phyloP scores from a whole-genome alignment of 2,329 filamentous ascomycete species.

The Phialocephala subalpina region DNA sequence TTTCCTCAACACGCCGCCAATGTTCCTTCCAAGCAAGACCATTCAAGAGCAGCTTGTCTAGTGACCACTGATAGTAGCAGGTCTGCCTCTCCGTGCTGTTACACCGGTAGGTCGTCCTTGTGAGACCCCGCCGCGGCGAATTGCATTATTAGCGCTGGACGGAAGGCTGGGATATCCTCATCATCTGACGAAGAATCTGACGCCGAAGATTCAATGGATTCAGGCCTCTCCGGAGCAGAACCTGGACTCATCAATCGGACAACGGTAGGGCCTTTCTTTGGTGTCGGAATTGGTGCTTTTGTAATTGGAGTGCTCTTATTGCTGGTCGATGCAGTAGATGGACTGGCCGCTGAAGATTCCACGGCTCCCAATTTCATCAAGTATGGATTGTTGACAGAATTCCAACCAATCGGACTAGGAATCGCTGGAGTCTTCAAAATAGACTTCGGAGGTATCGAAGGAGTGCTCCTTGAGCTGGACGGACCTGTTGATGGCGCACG shows the following conservation, averaged over 20 bases:
- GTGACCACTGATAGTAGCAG: neutral
- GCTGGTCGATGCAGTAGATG: slow-evolving; percentile 10
- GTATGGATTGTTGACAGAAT: neutral
- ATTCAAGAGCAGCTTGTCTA: neutral
- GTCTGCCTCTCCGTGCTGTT: slow-evolving; percentile 11
- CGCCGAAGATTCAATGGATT: slow-evolving; percentile 21
- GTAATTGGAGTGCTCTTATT: slow-evolving; percentile 15
- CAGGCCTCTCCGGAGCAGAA: slow-evolving; percentile 26
- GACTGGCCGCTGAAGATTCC: neutral
- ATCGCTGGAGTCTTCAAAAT: slow-evolving; percentile 22
- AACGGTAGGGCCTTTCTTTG: slow-evolving; percentile 34
- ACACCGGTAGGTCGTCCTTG: slow-evolving; percentile 8
- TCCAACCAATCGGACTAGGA: slow-evolving; percentile 15
- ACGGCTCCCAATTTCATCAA: neutral
- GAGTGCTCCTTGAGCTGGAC: slow-evolving; percentile 22
- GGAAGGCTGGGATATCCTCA: slow-evolving; percentile 25
- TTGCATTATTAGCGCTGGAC: slow-evolving; percentile 2
- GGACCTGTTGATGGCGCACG: neutral
- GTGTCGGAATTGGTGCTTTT: neutral
- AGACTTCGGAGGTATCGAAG: slow-evolving; percentile 17
- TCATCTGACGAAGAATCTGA: slow-evolving; percentile 28
- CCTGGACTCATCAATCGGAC: slow-evolving; percentile 38
- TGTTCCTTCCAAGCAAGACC: neutral
- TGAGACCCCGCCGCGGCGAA: slow-evolving; percentile 12
- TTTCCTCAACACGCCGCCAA: neutral